Evolutionary conservation across 768 basidiomycete genomes (phyloP).

Genomic region (Cyclocybe aegerita): DNA sequence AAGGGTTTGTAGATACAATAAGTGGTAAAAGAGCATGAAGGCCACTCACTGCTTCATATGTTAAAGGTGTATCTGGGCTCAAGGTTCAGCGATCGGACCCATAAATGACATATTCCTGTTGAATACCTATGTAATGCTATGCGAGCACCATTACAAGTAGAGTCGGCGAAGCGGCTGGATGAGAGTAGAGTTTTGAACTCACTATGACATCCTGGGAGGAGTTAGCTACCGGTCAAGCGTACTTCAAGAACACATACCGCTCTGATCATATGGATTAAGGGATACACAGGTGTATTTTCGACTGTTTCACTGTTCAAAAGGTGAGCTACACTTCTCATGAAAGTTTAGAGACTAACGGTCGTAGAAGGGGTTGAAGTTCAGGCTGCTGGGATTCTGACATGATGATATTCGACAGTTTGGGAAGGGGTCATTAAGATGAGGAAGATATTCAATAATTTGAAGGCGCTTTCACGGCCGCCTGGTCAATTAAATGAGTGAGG

Average conservation of each 20-base stretch:
- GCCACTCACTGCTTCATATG: constrained; percentile 69
- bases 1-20: constrained; percentile 1
- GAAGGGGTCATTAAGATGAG: constrained; percentile 5
- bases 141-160: background rate
- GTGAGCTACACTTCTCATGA: background rate
- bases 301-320: constrained; percentile 43
- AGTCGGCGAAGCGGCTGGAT: background rate
- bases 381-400: constrained; percentile 37
- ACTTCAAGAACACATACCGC: constrained; percentile 37
- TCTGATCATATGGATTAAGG: constrained; percentile 78
- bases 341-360: constrained; percentile 30
- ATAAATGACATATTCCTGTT: background rate
- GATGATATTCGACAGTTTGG: constrained; percentile 1
- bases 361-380: constrained; percentile 44
- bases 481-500: too few species aligned
- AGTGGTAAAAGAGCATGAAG: background rate
- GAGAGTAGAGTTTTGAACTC: constrained; percentile 11
- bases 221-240: constrained; percentile 11
- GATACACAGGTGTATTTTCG: constrained; percentile 67
- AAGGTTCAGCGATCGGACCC: constrained; percentile 2
- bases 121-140: constrained; percentile 70
- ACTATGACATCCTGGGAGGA: constrained; percentile 61
- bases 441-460: too few species aligned
- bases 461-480: too few species aligned
- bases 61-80: constrained; percentile 75